Evolutionary conservation across 2,329 filamentous ascomycete species (phyloP), one percentile per base, ranked within the genome.

Genomic region (Xylaria sp.): DNA sequence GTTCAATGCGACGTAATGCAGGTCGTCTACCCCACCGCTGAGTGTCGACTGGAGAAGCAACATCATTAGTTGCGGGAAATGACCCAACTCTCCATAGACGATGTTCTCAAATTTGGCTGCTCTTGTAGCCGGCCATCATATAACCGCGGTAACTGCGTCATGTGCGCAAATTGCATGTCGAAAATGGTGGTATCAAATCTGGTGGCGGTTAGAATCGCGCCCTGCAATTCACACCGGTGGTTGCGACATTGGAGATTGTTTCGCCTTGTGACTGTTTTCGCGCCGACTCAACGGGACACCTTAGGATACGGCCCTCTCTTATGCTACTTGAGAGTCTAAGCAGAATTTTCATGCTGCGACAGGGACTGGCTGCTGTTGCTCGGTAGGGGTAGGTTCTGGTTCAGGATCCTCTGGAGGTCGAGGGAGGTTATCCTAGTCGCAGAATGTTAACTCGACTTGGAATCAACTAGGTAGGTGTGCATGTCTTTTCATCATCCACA

Each of bases 361-460:
- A 12, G 76, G 71, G 13, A 78, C 66, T 69, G 75, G 76, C 51
- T 78, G 72, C 66, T 75, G 75, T 29, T 76, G 70, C 48, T 64
- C 73, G 59, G 70, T 61, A 29, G 72, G 55, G 59, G 70, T 61
- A 29, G 72, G 55, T 60, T 76, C 72, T 37, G 73, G 66, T 9
- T 72, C 68, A 47, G 74, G 66, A 63, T 75, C 72, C 12, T 76
- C 75, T n/a, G 73, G 72, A 29, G 77, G 76, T 64, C 75, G 74
- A 12, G 73, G 76, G 51, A 79, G 69, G 57, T 79, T 72, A 54
- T 77, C 77, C 78, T 78, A 54, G 13, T 25, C 16, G n/a, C 16
- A 25, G 58, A 62, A 40, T 66, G 53, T 59, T 21, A 71, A 61
- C 37, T 58, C 65, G 18, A 69, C 42, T 27, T 51, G 12, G 23